Evolutionary conservation across 495 filamentous ascomycete species (phyloP).

Genomic region (Cryomyces minteri): DNA sequence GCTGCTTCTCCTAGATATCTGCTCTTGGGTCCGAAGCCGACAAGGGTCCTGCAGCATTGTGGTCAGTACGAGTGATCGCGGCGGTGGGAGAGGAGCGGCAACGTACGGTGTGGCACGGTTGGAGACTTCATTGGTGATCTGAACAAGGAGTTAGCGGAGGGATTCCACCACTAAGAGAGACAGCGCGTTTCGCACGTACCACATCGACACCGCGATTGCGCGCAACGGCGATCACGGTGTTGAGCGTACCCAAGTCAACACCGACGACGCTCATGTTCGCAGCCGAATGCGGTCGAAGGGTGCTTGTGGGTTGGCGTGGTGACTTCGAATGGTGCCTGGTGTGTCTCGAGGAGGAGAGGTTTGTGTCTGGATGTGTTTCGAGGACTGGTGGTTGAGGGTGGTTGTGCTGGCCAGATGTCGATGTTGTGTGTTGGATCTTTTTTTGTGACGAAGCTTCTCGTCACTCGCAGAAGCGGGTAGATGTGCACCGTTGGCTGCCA

Average conservation of each 20-base stretch:
- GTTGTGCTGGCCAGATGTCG: background rate
- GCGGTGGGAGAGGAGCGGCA: background rate
- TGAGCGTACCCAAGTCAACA: constrained; percentile 91
- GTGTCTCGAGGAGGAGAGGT: background rate
- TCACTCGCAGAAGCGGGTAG: background rate
- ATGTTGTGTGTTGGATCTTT: background rate
- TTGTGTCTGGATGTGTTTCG: background rate
- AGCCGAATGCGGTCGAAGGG: background rate
- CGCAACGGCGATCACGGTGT: constrained; percentile 94
- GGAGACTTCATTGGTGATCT: constrained; percentile 99
- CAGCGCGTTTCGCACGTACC: constrained; percentile 38
- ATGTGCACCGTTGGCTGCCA: too few species aligned
- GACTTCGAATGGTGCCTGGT: background rate
- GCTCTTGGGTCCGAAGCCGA: constrained; percentile 84
- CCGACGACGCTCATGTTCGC: constrained; percentile 60
- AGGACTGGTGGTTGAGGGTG: background rate
- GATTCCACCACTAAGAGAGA: background rate
- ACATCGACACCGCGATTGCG: constrained; percentile 98
- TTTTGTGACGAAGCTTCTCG: background rate
- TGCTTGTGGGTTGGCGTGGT: background rate
- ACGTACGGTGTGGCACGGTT: constrained; percentile 96
- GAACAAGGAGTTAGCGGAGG: background rate
- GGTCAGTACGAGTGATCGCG: constrained; percentile 14
- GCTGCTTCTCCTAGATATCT: constrained; percentile 87
- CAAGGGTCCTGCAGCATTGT: constrained; percentile 48